These are phyloP conservation scores for Mortierella sp. DNA, from an alignment of 371 early-diverging fungal genomes.

Conservation along the genomic window DNA sequence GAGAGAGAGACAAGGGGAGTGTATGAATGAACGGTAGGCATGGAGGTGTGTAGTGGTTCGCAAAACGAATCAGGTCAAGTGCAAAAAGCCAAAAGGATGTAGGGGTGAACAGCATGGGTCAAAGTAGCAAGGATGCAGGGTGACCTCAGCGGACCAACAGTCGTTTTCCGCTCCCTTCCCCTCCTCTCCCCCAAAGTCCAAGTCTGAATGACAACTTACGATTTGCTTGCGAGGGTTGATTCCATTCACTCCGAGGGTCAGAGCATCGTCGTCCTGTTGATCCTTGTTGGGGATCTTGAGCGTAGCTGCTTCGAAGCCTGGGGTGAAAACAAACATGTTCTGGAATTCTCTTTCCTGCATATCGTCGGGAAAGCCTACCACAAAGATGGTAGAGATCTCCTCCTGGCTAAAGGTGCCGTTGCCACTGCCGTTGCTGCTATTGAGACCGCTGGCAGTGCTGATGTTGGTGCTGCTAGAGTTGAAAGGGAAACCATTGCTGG, in stretches of 20 bases:
- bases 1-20: neutral
- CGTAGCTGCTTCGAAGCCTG: slow-evolving; percentile 95
- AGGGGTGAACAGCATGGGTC: too few species aligned
- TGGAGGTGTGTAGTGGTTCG: too few species aligned
- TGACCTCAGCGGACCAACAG: neutral
- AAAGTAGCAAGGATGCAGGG: too few species aligned
- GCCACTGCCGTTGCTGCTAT: slow-evolving; percentile 9
- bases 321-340: slow-evolving; percentile 95
- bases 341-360: slow-evolving; percentile 97
- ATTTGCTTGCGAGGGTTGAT: slow-evolving; percentile 82
- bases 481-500: slow-evolving; percentile 5
- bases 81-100: too few species aligned
- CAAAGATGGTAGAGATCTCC: slow-evolving; percentile 94
- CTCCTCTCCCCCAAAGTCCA: too few species aligned
- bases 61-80: too few species aligned
- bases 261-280: slow-evolving; percentile 63
- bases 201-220: slow-evolving; percentile 68
- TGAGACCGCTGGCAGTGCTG: neutral
- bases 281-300: slow-evolving; percentile 84
- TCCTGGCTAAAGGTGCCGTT: slow-evolving; percentile 45
- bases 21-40: neutral
- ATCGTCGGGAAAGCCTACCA: slow-evolving; percentile 97
- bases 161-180: too few species aligned
- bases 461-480: slow-evolving; percentile 8
- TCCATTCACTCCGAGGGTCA: slow-evolving; percentile 56